These are phyloP conservation scores for Dendrobium officinale DNA, from an alignment of 106 monocot genomes.

Conservation along the genomic window DNA sequence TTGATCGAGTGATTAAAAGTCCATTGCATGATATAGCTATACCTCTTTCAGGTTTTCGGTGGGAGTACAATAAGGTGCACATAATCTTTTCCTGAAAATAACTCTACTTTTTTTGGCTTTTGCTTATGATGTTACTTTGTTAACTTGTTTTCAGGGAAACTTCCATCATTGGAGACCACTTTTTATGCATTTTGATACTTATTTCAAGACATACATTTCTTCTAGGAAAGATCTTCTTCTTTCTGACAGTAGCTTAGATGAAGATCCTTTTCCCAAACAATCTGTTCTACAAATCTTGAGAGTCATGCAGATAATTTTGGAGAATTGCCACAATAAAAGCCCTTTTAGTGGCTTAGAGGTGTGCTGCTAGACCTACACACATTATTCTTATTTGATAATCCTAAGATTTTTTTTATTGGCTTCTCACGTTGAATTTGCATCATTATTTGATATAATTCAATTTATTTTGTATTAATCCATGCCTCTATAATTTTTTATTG, in stretches of 20 bases:
- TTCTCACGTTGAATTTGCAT: not conserved
- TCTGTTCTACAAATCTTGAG: constrained; percentile 81
- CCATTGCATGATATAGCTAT: constrained; percentile 93
- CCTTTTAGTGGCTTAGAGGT: constrained; percentile 96
- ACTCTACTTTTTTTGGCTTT: not conserved
- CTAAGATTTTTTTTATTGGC: not conserved
- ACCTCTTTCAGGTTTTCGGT: constrained; percentile 94
- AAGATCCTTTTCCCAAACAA: constrained; percentile 79
- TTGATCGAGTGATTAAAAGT: constrained; percentile 91
- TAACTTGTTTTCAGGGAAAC: constrained; percentile 68
- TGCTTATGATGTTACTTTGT: not conserved
- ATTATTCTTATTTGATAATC: not conserved
- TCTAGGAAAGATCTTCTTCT: constrained; percentile 81
- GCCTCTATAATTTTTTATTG: constrained; percentile 5
- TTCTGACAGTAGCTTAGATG: constrained; percentile 64
- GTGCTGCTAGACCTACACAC: constrained; percentile 1
- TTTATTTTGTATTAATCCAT: not conserved
- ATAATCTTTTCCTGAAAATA: not conserved
- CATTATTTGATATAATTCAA: not conserved
- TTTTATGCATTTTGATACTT: constrained; percentile 96
- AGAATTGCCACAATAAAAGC: constrained; percentile 91
- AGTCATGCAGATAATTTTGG: constrained; percentile 96
- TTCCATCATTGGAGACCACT: constrained; percentile 98
- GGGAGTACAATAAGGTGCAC: constrained; percentile 91
- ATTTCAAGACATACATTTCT: constrained; percentile 86